A percentile compares a stretch with the other conserved stretches of the same genome.
phyloP scores from a whole-genome alignment of 2,329 filamentous ascomycete genomes.

The Penicillium sp. region DNA sequence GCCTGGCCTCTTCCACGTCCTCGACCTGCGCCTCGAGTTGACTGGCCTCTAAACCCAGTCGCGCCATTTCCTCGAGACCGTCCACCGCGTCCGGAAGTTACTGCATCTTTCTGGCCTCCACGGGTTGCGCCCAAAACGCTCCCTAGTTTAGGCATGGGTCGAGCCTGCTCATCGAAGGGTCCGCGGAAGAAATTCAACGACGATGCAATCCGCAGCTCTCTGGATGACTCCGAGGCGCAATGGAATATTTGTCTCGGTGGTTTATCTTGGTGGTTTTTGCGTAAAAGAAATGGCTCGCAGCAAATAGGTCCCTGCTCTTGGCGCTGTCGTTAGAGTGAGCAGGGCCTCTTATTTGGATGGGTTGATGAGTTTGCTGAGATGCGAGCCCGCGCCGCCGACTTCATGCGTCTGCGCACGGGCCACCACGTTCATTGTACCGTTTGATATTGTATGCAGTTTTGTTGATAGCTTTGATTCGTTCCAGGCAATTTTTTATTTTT shows the following conservation, averaged over 20 bases:
- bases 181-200: slow-evolving; percentile 6
- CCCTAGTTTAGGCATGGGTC: slow-evolving; percentile 15
- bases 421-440: background rate
- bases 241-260: background rate
- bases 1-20: slow-evolving; percentile 11
- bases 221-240: background rate
- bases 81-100: slow-evolving; percentile 10
- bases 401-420: background rate
- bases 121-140: slow-evolving; percentile 14
- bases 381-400: background rate
- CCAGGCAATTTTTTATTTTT: background rate
- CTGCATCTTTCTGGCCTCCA: slow-evolving; percentile 14
- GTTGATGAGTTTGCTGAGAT: background rate
- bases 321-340: slow-evolving; percentile 9
- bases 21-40: slow-evolving; percentile 7
- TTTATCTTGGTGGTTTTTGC: background rate
- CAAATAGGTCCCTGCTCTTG: slow-evolving; percentile 11
- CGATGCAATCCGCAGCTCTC: background rate
- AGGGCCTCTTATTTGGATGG: slow-evolving; percentile 8
- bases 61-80: slow-evolving; percentile 1
- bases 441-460: too few relatives aligned
- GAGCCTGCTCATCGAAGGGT: slow-evolving; percentile 9
- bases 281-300: background rate
- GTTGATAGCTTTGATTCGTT: background rate
- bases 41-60: background rate